Base-by-base conservation (phyloP, 2,329 filamentous ascomycete species). In the Neofusicoccum cordaticola region DNA sequence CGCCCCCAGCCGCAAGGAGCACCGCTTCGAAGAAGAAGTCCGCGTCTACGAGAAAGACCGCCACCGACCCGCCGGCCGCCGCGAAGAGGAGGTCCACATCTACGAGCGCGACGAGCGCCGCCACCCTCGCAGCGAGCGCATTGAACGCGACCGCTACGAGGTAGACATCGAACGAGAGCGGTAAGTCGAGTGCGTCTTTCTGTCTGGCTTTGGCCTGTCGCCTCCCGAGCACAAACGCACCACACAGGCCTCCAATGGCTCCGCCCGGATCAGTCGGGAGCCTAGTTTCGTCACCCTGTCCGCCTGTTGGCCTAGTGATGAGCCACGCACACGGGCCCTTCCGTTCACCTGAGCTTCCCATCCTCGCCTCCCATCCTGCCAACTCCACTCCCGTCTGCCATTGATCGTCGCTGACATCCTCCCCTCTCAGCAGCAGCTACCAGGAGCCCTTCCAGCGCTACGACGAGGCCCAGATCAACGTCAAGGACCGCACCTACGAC, bases 21-120 rank as follows among this genome's bases (percentile, higher is more conserved):
- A 83, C 79, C 85, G 85, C 82, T 86, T 84, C 83, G 88, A 92
- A 84, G 91, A 96, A 87, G 91, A 96, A 85, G 87, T 96, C 83
- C 90, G 90, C 80, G 88, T 91, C 82, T 87, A 85, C 83, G 88
- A 91, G 83, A 88, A 91, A 83, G 88, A 93, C 81, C 86, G 83
- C 80, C 88, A 85, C 84, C 89, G 88, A 86, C 86, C 89, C 84
- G 86, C 42, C 15, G 65, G 44, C 22, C 64, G 57, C 42, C 65
- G 67, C 45, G 66, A 68, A 66, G 73, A 77, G 64, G 68, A 76
- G 53, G 65, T 74, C 64, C 74, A 70, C 68, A 72, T 75, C 70
- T 71, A 71, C 71, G 73, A 77, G 67, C 68, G 44, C 48, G 61
- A 66, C 35, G 56, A 51, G 45, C 61, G 39, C 42, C 61, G 48